phyloP scores from a whole-genome alignment of 768 basidiomycete species.

The Boletus subparvulus region DNA sequence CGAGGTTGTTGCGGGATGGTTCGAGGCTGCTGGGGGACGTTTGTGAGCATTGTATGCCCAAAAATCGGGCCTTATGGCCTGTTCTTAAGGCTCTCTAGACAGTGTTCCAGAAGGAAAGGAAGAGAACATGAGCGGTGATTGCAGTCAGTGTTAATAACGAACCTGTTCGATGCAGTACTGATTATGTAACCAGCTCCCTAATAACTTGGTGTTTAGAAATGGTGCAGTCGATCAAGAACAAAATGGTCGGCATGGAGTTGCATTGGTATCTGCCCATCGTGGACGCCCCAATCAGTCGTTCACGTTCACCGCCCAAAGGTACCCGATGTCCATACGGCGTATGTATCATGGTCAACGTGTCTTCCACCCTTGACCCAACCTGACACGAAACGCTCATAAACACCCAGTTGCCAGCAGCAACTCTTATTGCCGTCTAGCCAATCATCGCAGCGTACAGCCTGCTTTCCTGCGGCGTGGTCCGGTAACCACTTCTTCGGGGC shows the following conservation, averaged over 20 bases:
- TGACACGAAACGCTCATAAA: background rate
- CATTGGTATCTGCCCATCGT: background rate
- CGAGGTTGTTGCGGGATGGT: constrained; percentile 14
- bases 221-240: background rate
- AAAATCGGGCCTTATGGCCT: constrained; percentile 24
- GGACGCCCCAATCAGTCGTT: background rate
- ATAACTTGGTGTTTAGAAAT: constrained; percentile 6
- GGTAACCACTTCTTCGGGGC: background rate
- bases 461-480: background rate
- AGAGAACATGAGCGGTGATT: constrained; percentile 24
- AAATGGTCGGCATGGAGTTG: background rate
- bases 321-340: background rate
- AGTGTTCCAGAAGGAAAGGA: constrained; percentile 19
- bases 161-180: constrained; percentile 23
- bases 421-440: background rate
- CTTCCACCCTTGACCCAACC: constrained; percentile 33
- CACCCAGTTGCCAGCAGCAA: background rate
- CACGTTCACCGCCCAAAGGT: background rate
- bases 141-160: constrained; percentile 18
- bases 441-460: constrained; percentile 10
- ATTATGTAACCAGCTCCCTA: constrained; percentile 20
- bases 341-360: constrained; percentile 30
- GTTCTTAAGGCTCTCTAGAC: constrained; percentile 32
- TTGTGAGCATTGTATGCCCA: constrained; percentile 24
- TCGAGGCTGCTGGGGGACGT: constrained; percentile 21